Percentiles rank a stretch among this genome's conserved stretches.
Conservation (phyloP, 1,284 basidiomycete genomes). For the Leccinum griseonigrum region DNA sequence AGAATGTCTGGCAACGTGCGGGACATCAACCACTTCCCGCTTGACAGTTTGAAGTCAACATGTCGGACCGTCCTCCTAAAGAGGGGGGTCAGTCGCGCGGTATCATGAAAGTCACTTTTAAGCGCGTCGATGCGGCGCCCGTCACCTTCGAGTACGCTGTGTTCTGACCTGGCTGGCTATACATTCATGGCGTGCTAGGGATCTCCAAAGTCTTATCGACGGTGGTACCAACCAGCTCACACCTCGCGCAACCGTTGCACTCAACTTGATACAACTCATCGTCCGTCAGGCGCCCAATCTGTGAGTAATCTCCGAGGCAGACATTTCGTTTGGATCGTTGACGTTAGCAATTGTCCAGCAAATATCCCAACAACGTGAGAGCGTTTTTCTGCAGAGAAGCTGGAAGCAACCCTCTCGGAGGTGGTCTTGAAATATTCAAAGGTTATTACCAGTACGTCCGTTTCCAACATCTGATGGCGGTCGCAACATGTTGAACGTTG, state of each 20-base stretch:
- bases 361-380: slow-evolving; percentile 33
- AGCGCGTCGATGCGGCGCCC: slow-evolving; percentile 28
- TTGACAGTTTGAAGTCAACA: slow-evolving; percentile 31
- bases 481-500: not conserved
- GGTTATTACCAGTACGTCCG: slow-evolving; percentile 30
- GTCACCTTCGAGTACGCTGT: slow-evolving; percentile 26
- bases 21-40: not conserved
- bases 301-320: slow-evolving; percentile 12
- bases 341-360: slow-evolving; percentile 14
- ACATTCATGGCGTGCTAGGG: slow-evolving; percentile 17
- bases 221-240: slow-evolving; percentile 26
- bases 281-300: slow-evolving; percentile 31
- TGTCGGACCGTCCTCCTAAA: slow-evolving; percentile 27
- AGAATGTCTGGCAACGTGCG: not conserved
- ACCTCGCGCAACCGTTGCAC: slow-evolving; percentile 23
- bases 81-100: slow-evolving; percentile 20
- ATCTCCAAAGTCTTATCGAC: slow-evolving; percentile 26
- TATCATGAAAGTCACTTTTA: slow-evolving; percentile 16
- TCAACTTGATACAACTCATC: slow-evolving; percentile 31
- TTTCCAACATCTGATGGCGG: not conserved
- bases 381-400: slow-evolving; percentile 34
- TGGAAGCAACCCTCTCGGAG: slow-evolving; percentile 24
- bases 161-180: not conserved
- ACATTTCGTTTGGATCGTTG: not conserved
- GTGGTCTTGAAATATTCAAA: slow-evolving; percentile 32